Base-by-base conservation (phyloP, 345 rosid species). In the Salix exigua region DNA sequence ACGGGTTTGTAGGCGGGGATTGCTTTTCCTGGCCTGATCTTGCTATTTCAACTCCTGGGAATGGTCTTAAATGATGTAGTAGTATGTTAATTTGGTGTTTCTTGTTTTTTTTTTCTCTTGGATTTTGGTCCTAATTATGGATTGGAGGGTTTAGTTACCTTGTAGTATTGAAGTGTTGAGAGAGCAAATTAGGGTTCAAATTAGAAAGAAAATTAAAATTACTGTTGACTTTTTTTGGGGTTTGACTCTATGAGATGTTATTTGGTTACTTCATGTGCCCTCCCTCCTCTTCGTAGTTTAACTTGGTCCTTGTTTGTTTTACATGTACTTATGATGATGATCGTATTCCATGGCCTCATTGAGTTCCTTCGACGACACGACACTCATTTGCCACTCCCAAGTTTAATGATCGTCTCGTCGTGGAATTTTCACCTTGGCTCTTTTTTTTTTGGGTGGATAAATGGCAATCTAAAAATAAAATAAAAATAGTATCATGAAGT, bases 11-110 rank as follows among this genome's bases (percentile, higher is more conserved):
- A 2, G 78, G 77, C 53, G 90, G 89, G 26, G 94, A 91, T 79
- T 91, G 91, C 86, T 91, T 91, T 70, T 77, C 93, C 44, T 95
- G 97, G 98, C 96, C 96, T n/a, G 97, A 93, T 68, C 90, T 91
- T 21, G 96, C 99, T 23, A 95, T 95, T 77, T 91, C 97, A 21
- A 91, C 97, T 7, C 89, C 93, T 9, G 96, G 90, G 63, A 94
- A 88, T 86, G 85, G 90, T n/a, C 87, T 87, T 68, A 94, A 89
- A 80, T 94, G 91, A 91, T 37, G 35, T 28, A 14, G 33, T 51
- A 12, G 77, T 35, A 50, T 55, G 19, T 25, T 23, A 35, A 62
- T 46, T 68, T 18, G 18, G 51, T 77, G 26, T 61, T 10, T 37
- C 31, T 44, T 66, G 58, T 68, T 58, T 69, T 58, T 68, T n/a